Evolutionary conservation across 441 rosid species (phyloP), one percentile per base, ranked within the genome.

Genomic region (Mallotus repandus): DNA sequence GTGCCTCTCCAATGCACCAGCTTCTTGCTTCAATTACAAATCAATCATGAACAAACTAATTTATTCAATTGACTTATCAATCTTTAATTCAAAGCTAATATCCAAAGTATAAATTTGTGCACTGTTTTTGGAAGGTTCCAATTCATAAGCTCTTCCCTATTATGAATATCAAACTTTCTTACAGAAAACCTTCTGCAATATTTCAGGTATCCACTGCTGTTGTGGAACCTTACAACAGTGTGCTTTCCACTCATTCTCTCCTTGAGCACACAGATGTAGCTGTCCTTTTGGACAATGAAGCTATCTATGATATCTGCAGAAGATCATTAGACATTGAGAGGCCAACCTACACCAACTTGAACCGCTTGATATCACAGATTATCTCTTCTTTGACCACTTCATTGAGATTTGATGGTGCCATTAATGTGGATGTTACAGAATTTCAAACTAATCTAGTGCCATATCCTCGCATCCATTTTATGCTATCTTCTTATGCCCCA

Each of bases 391-490:
- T 91, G 72, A 91, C 94, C 69, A 86, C 92, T 49, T 91, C 92
- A 58, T 80, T 91, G 85, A 88, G 97, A 81, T 91, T 91, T 76
- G 97, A 91, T 79, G 97, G 97, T 60, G 97, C 97, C 77, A 89
- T 91, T 41, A 89, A 91, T 16, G 97, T 91, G 79, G 97, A 91
- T 73, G 73, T 91, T 69, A 87, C 94, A 7, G 94, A 91, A 83
- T 89, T 91, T 68, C 93, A 89, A 75, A 91, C 97, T 38, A 91
- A 91, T 78, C 93, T 91, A 69, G 97, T 91, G 58, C 94, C 94
- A n/a, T 91, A 89, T 81, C 97, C 97, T 68, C 89, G 91, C 70
- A 91, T 91, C 79, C 97, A 91, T 81, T 89, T 89, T 86, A 91
- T 88, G 97, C 91, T 91, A 43, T 91, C 97, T 29, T 89, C 97